Base-by-base conservation (phyloP, 306 rosid species). In the Crotalaria pallida region DNA sequence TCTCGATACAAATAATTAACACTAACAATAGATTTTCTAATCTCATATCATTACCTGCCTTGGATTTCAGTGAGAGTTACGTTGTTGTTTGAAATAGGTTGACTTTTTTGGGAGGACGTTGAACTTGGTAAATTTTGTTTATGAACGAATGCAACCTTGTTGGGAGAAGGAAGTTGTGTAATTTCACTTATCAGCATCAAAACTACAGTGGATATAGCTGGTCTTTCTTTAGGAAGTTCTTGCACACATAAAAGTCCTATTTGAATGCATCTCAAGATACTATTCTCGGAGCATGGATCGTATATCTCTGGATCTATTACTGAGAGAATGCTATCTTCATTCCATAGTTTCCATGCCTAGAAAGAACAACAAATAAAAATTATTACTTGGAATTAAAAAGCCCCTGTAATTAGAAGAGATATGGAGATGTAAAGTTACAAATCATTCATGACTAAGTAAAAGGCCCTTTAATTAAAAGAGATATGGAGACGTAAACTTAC, bases 271-370 rank as follows among this genome's bases (percentile, higher is more conserved):
- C 78, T 74, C 13, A 64, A 6, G 3, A 77, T 64, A 1, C 69
- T 44, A 2, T 19, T 21, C 1, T 15, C 1, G 58, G 5, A 3
- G 0, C 10, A 6, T 12, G 16, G 5, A 7, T 58, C 15, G 1
- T 1, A 40, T 58, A 82, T 73, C 4, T 57, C 57, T 27, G 77
- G 34, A 24, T 77, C 74, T 27, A 77, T 33, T 6, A 77, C 5
- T 31, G 56, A 34, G 31, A 19, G 4, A 13, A 22, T 18, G 2
- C 69, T 16, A 0, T 17, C 77, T 21, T 55, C 72, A 0, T 49
- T 77, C 82, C 85, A 77, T 38, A 69, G 3, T 69, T 73, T 58
- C 82, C 82, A 77, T 56, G 71, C 82, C 77, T 36, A 7, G 9
- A 36, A 36, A 36, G 2, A 36, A 9, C 38, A 33, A 3, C 43